Evolutionary conservation across 1,139 yeast species (phyloP).

Genomic region (Dujonia santamariae): DNA sequence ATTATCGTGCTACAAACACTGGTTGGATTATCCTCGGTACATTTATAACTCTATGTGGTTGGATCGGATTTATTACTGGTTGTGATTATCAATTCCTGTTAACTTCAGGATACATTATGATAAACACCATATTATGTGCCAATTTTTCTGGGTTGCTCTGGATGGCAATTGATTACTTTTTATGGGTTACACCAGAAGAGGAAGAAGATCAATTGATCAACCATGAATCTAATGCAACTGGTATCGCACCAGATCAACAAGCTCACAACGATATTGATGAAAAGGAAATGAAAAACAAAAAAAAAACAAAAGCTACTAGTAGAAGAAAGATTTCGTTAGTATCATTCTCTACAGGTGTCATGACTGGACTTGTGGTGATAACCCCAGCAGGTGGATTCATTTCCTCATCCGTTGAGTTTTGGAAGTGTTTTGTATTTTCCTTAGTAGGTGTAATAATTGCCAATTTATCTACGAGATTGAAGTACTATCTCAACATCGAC

Average conservation of each 20-base stretch:
- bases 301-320: neutral
- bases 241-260: constrained; percentile 4
- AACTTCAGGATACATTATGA: constrained; percentile 30
- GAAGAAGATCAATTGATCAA: constrained; percentile 1
- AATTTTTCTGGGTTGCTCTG: constrained; percentile 36
- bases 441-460: constrained; percentile 35
- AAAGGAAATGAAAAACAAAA: no score
- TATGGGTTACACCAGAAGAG: constrained; percentile 31
- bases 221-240: neutral
- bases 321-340: constrained; percentile 37
- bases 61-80: constrained; percentile 47
- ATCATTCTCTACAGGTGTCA: constrained; percentile 41
- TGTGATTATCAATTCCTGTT: constrained; percentile 41
- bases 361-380: constrained; percentile 43
- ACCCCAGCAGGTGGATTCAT: constrained; percentile 49
- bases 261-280: neutral
- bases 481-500: constrained; percentile 37
- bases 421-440: constrained; percentile 44
- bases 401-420: constrained; percentile 33
- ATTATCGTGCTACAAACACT: constrained; percentile 38
- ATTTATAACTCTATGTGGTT: constrained; percentile 34
- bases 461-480: constrained; percentile 40
- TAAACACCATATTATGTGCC: constrained; percentile 36
- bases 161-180: constrained; percentile 39
- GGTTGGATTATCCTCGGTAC: constrained; percentile 55